Conservation (phyloP, 306 rosid genomes). For the Ceratonia siliqua region DNA sequence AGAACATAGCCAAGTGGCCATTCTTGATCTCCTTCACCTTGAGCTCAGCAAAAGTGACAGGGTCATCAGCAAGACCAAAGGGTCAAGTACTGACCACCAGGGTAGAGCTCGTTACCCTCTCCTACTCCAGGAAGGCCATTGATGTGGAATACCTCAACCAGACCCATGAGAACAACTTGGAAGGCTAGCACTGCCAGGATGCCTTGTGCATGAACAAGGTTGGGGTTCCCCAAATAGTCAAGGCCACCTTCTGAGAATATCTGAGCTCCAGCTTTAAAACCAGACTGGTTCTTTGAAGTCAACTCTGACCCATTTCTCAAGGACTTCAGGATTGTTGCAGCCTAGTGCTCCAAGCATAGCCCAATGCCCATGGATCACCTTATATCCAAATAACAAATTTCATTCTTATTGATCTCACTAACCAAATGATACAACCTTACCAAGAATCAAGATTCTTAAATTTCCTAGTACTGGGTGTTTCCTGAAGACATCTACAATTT, state of each 20-base stretch:
- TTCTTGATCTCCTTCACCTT: conserved; percentile 93
- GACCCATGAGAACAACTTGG: conserved; percentile 87
- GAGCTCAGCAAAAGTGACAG: conserved; percentile 76
- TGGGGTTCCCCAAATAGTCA: conserved; percentile 88
- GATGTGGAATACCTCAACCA: conserved; percentile 85
- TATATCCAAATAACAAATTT: not conserved
- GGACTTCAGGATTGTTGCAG: conserved; percentile 86
- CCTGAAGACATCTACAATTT: not conserved
- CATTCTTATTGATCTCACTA: not conserved
- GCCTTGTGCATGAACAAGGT: conserved; percentile 92
- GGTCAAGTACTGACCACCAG: conserved; percentile 96
- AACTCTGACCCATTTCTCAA: conserved; percentile 66
- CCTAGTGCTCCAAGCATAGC: conserved; percentile 97
- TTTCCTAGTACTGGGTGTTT: not conserved
- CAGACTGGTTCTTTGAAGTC: conserved; percentile 93
- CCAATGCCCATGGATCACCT: conserved; percentile 97
- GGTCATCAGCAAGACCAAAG: conserved; percentile 93
- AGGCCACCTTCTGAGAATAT: conserved; percentile 92
- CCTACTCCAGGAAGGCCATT: conserved; percentile 89
- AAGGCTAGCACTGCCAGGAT: conserved; percentile 78
- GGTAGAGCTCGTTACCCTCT: conserved; percentile 86
- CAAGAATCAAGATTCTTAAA: not conserved
- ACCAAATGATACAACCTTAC: not conserved
- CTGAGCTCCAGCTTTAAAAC: conserved; percentile 94
- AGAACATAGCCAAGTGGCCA: conserved; percentile 87